A percentile compares a stretch with the other conserved stretches of the same genome.
Evolutionary conservation across 805 yeast species (phyloP).

Genomic region (Starmerella roubikii): DNA sequence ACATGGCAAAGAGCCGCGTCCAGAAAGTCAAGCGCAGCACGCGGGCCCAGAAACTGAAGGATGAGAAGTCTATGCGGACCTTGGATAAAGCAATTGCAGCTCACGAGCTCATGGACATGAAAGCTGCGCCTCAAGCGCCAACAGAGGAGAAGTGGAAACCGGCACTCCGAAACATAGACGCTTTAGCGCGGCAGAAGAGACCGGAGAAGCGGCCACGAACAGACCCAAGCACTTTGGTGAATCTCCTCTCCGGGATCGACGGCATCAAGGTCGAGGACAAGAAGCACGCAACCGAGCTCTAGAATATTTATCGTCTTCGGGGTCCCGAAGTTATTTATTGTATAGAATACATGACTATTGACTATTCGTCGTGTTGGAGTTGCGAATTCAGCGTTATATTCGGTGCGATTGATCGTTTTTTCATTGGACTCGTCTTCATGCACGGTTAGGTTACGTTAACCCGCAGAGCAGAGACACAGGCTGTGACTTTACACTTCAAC

Average conservation of each 20-base stretch:
- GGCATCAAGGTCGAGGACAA: slow-evolving; percentile 4
- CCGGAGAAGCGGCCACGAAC: not conserved
- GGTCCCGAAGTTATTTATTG: too few species aligned
- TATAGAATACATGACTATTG: too few species aligned
- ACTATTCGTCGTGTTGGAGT: too few species aligned
- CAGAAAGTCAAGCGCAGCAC: not conserved
- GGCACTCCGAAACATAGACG: not conserved
- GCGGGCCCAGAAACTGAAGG: slow-evolving; percentile 3
- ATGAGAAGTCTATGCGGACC: slow-evolving; percentile 1
- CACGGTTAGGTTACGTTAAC: too few species aligned
- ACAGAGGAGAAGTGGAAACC: slow-evolving; percentile 1
- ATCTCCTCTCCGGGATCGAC: slow-evolving; percentile 2
- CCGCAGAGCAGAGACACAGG: too few species aligned
- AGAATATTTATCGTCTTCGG: too few species aligned
- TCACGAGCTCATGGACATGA: not conserved
- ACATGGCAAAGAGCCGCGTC: not conserved
- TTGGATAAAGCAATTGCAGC: slow-evolving; percentile 1
- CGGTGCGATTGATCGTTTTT: too few species aligned
- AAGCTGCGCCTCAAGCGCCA: not conserved
- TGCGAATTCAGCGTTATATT: too few species aligned
- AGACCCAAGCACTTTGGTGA: not conserved
- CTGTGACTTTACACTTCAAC: too few species aligned
- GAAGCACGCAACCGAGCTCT: too few species aligned
- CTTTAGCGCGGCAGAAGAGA: not conserved
- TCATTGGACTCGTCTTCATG: too few species aligned